These are phyloP conservation scores for Mycena olivaceomarginata DNA, from an alignment of 768 basidiomycete genomes.

Conservation along the genomic window DNA sequence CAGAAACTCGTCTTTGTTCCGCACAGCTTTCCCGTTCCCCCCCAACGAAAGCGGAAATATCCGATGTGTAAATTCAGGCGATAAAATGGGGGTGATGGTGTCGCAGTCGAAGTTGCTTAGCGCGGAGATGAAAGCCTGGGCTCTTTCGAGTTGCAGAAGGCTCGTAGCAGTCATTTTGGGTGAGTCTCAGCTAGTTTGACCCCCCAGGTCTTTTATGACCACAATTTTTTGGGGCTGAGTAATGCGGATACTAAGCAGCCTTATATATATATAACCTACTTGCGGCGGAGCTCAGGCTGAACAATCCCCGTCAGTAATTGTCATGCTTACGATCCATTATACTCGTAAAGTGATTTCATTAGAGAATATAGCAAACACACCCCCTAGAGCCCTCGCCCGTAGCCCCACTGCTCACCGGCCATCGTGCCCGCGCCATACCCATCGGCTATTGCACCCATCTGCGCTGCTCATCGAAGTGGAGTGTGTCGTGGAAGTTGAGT, in stretches of 20 bases:
- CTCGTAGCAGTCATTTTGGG: constrained; percentile 23
- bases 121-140: constrained; percentile 24
- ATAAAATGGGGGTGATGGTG: constrained; percentile 12
- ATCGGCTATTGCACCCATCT: neutral
- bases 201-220: constrained; percentile 25
- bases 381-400: constrained; percentile 17
- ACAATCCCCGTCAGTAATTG: constrained; percentile 22
- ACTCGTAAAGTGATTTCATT: constrained; percentile 12
- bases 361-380: constrained; percentile 8
- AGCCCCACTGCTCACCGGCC: constrained; percentile 16
- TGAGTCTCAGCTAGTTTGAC: constrained; percentile 19
- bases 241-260: constrained; percentile 23
- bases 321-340: constrained; percentile 18
- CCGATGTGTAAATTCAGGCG: constrained; percentile 22
- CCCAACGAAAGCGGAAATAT: constrained; percentile 22
- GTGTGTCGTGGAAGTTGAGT: constrained; percentile 7
- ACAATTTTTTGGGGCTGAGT: constrained; percentile 18
- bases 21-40: constrained; percentile 19
- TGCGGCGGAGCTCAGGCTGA: constrained; percentile 8
- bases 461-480: neutral
- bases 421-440: constrained; percentile 8
- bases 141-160: constrained; percentile 24
- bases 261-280: constrained; percentile 15
- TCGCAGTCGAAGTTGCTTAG: constrained; percentile 20
- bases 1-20: constrained; percentile 24